Percentiles rank a stretch among this genome's conserved stretches.
Evolutionary conservation across 345 rosid species (phyloP).

Genomic region (Gossypium ekmanianum): DNA sequence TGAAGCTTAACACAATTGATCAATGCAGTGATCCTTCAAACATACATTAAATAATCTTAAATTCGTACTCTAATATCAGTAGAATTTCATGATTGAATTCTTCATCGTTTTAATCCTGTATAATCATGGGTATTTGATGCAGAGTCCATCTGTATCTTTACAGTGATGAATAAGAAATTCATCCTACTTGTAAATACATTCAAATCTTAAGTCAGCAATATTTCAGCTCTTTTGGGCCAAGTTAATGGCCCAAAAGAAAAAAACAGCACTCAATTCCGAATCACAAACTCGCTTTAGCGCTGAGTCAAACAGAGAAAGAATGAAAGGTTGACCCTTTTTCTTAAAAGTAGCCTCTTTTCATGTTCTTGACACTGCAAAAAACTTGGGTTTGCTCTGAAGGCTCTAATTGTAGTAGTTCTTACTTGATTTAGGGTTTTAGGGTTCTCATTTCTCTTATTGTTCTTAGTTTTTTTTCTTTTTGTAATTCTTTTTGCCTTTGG

Average conservation of each 20-base stretch:
- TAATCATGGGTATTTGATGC: too few species aligned
- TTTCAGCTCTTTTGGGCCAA: background rate
- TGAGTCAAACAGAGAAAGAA: background rate
- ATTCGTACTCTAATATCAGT: too few species aligned
- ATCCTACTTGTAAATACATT: too few species aligned
- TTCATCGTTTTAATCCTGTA: too few species aligned
- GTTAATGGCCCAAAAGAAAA: background rate
- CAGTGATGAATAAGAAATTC: too few species aligned
- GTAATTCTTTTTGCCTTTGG: background rate
- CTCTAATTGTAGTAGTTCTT: background rate
- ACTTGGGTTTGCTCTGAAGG: constrained; percentile 7
- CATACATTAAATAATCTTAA: too few species aligned
- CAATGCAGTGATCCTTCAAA: too few species aligned
- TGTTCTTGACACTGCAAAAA: background rate
- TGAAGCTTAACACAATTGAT: too few species aligned
- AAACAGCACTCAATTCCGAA: background rate
- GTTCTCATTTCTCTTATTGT: background rate
- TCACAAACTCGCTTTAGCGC: background rate
- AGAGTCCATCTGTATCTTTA: too few species aligned
- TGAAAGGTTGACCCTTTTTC: background rate
- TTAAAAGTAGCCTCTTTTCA: background rate
- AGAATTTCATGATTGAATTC: too few species aligned
- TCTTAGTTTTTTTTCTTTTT: background rate
- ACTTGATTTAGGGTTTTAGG: background rate
- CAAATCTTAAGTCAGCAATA: too few species aligned